Base-by-base conservation (phyloP, 805 yeast genomes). In the Candida nanaspora region DNA sequence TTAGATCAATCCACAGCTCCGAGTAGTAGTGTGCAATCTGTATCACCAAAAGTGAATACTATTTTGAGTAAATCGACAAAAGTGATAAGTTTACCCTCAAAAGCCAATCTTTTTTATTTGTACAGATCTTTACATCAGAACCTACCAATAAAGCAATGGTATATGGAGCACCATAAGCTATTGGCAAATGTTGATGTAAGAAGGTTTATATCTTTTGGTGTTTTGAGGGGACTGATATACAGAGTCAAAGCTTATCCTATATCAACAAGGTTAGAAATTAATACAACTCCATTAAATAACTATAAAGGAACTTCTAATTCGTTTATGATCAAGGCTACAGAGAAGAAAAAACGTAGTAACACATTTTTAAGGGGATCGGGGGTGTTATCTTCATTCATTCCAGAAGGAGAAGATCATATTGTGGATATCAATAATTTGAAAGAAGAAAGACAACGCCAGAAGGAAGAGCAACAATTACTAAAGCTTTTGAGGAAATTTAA, bases 181-280 rank as follows among this genome's bases (percentile, higher is more conserved):
- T 63, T 93, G 15, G 58, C 64, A 22, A 72, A 78, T 46, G 77
- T 94, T 33, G 99, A 93, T 59, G 68, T 93, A 3, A 70, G 98
- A 46, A 66, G 95, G 41, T 86, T 93, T 50, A 67, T 93, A 18
- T 78, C 88, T 16, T 93, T 89, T 67, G 99, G 99, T 1, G 72
- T 86, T 2, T 66, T 86, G 20, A 74, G 87, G 45, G 87, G 95
- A 0, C 53, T 93, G 6, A 82, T 94, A 8, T 88, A 88, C 56
- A 64, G 97, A 39, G 84, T 88, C 1, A 74, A 83, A 41, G 67
- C 88, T 18, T 86, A 77, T 53, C 97, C 98, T 0, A 63, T 86
- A 1, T 58, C 76, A 39, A 65, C 60, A 28, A 57, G 62, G 34
- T 53, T 70, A 13, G 60, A 62, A n/a, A 60, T 62, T 33, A 58